Conservation (phyloP, 176 grass and related monocot species). For the Tillandsia fasciculata region DNA sequence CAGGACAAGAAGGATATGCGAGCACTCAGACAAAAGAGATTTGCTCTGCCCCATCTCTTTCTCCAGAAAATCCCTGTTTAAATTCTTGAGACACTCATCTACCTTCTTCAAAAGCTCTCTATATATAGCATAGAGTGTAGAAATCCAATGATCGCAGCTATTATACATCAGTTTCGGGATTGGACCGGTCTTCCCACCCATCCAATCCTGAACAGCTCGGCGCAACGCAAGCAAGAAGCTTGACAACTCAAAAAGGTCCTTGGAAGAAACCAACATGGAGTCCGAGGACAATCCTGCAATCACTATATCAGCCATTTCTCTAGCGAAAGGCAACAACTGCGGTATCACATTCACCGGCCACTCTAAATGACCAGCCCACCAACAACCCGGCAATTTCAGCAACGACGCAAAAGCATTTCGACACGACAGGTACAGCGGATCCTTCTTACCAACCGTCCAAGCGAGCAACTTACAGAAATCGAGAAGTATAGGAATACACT, state of each 20-base stretch:
- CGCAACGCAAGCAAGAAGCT: conserved; percentile 60
- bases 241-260: conserved; percentile 61
- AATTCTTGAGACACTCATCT: conserved; percentile 49
- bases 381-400: conserved; percentile 23
- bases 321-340: conserved; percentile 55
- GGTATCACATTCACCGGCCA: conserved; percentile 36
- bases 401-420: conserved; percentile 43
- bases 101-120: conserved; percentile 52
- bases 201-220: conserved; percentile 31
- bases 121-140: conserved; percentile 39
- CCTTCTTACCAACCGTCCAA: conserved; percentile 29
- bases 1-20: conserved; percentile 50
- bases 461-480: conserved; percentile 59
- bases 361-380: conserved; percentile 10
- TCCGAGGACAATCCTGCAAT: conserved; percentile 39
- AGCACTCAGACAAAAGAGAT: conserved; percentile 24
- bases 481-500: conserved; percentile 43
- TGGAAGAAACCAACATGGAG: conserved; percentile 31
- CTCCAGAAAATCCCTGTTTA: conserved; percentile 46
- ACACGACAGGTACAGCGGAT: conserved; percentile 52
- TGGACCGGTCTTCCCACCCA: conserved; percentile 18
- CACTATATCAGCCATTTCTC: conserved; percentile 38
- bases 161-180: conserved; percentile 45
- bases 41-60: conserved; percentile 34
- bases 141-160: conserved; percentile 49